Evolutionary conservation across 108 stramenopile species (phyloP).

Genomic region (Cyclotella atomus): DNA sequence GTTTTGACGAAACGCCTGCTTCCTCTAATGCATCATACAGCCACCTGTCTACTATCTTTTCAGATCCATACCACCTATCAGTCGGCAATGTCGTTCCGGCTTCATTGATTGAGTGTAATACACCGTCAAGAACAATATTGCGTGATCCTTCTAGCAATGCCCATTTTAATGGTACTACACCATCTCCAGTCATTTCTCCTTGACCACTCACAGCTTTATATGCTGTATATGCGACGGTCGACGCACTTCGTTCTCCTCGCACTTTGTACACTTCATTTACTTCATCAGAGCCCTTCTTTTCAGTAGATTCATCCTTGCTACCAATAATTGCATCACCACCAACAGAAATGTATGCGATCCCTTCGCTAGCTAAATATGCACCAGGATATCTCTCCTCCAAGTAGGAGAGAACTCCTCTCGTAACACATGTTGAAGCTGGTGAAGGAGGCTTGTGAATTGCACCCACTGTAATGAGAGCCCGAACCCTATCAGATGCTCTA

Average conservation of each 20-base stretch:
- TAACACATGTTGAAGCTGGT: constrained; percentile 61
- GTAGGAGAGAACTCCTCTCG: constrained; percentile 75
- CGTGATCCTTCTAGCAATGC: constrained; percentile 80
- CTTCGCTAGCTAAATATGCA: constrained; percentile 66
- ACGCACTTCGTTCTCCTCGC: constrained; percentile 53
- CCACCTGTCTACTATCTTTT: constrained; percentile 82
- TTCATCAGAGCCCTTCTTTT: constrained; percentile 26
- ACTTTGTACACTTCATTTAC: constrained; percentile 54
- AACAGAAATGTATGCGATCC: constrained; percentile 80
- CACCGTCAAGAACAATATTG: constrained; percentile 72
- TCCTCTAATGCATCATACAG: constrained; percentile 39
- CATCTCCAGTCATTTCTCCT: constrained; percentile 78
- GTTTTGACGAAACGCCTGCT: constrained; percentile 29
- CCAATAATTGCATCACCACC: constrained; percentile 76
- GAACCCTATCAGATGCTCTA: constrained; percentile 50
- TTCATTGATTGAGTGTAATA: constrained; percentile 89
- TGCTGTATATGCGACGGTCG: constrained; percentile 69
- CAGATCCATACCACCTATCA: constrained; percentile 88
- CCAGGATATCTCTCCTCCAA: constrained; percentile 79
- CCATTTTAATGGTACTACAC: constrained; percentile 80
- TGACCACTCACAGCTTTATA: constrained; percentile 86
- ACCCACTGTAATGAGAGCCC: constrained; percentile 73
- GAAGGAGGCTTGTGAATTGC: constrained; percentile 75
- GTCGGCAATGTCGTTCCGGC: constrained; percentile 72
- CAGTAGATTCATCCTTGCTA: constrained; percentile 31